A percentile compares a stretch with the other conserved stretches of the same genome.
Evolutionary conservation across 163 green algal genomes (phyloP).

Genomic region (Chlamydomonas reinhardtii): DNA sequence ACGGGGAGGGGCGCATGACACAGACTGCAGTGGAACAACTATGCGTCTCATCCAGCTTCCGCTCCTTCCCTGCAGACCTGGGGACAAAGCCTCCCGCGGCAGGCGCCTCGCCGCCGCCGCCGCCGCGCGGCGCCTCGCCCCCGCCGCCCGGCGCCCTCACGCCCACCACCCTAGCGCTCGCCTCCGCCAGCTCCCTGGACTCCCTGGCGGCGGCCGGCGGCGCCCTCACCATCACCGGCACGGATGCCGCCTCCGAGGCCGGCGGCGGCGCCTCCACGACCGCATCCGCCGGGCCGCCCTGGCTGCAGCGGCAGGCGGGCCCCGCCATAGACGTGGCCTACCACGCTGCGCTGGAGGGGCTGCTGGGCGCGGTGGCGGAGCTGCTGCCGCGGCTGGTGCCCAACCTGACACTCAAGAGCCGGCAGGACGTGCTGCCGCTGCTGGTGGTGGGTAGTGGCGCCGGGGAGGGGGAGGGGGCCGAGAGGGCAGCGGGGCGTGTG

Average conservation of each 20-base stretch:
- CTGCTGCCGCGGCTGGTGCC: slow-evolving; percentile 70
- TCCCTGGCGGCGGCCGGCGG: neutral
- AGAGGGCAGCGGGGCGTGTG: too few species aligned
- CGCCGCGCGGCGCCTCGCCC: too few species aligned
- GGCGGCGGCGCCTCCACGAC: too few species aligned
- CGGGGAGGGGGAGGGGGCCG: neutral
- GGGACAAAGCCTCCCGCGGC: too few species aligned
- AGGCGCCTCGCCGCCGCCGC: too few species aligned
- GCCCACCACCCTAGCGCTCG: neutral
- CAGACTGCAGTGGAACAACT: too few species aligned
- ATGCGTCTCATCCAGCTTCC: too few species aligned
- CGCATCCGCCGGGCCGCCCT: too few species aligned
- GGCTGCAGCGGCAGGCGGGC: too few species aligned
- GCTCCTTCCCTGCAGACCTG: too few species aligned
- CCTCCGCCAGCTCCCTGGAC: neutral
- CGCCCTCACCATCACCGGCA: neutral
- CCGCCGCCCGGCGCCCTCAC: too few species aligned
- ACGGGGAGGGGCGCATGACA: too few species aligned
- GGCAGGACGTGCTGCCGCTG: slow-evolving; percentile 60
- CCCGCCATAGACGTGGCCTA: neutral
- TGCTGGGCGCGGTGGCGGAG: slow-evolving; percentile 53
- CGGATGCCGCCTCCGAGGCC: neutral
- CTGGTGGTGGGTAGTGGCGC: slow-evolving; percentile 39
- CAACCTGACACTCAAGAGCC: slow-evolving; percentile 73
- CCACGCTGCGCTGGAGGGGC: slow-evolving; percentile 11